These are phyloP conservation scores for Elaeagnus macrophylla DNA, from an alignment of 306 rosid species.

Conservation along the genomic window DNA sequence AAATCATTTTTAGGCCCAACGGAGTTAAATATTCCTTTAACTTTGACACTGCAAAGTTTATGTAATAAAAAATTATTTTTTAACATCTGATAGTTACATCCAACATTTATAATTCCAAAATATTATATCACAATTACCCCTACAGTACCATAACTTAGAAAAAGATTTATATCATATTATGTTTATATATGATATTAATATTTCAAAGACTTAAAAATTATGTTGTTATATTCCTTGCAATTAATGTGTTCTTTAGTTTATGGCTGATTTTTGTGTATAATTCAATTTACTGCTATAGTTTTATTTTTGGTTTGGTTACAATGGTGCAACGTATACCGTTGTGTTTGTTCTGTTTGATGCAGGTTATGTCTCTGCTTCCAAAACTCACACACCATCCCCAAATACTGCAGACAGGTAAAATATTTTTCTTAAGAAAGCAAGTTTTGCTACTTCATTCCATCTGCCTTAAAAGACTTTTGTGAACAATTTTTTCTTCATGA, in stretches of 20 bases:
- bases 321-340: not conserved
- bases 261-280: no score
- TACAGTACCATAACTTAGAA: no score
- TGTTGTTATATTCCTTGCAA: not conserved
- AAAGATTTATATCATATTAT: not conserved
- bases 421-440: not conserved
- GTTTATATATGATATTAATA: not conserved
- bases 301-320: not conserved
- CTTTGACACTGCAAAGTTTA: no score
- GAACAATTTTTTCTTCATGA: not conserved
- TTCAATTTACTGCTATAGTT: not conserved
- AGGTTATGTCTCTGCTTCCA: slow-evolving; percentile 79
- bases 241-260: slow-evolving; percentile 2
- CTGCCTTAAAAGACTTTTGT: not conserved
- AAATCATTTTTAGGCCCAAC: no score
- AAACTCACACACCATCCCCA: slow-evolving; percentile 84
- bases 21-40: no score
- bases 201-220: not conserved
- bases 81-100: no score
- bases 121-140: no score
- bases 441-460: not conserved
- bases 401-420: slow-evolving; percentile 90
- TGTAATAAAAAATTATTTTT: no score
- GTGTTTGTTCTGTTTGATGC: slow-evolving; percentile 20
- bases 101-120: no score